Evolutionary conservation across 495 filamentous ascomycete genomes (phyloP).

Genomic region (Tuber calosporum): DNA sequence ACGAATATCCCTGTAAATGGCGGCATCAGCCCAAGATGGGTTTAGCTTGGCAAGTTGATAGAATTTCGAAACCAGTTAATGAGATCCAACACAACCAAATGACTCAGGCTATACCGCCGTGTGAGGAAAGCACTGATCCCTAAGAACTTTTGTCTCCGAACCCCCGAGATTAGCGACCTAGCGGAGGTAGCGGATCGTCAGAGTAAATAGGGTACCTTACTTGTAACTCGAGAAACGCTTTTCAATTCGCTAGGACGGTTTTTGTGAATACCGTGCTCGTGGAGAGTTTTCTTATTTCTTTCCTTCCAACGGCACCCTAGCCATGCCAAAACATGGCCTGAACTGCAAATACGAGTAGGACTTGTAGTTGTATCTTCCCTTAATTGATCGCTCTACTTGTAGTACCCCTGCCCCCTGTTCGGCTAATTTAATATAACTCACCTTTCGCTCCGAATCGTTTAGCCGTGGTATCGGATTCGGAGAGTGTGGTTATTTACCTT

Average conservation of each 20-base stretch:
- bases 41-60: too few species aligned
- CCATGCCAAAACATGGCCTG: background rate
- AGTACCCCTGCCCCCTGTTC: background rate
- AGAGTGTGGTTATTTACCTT: background rate
- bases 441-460: background rate
- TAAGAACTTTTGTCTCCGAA: too few species aligned
- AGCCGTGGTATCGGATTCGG: constrained; percentile 5
- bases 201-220: too few species aligned
- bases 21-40: too few species aligned
- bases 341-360: background rate
- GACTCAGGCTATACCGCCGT: too few species aligned
- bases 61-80: too few species aligned
- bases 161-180: too few species aligned
- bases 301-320: background rate
- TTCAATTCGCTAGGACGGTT: background rate
- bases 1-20: too few species aligned
- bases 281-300: background rate
- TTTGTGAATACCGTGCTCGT: background rate
- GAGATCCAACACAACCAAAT: too few species aligned
- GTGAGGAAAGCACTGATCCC: too few species aligned
- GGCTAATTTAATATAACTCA: background rate
- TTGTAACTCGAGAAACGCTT: background rate
- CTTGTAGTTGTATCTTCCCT: background rate
- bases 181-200: too few species aligned
- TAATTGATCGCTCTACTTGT: background rate